A percentile compares a stretch with the other conserved stretches of the same genome.
Evolutionary conservation across 1,139 yeast species (phyloP).

Genomic region (Debaryomyces fabryi): DNA sequence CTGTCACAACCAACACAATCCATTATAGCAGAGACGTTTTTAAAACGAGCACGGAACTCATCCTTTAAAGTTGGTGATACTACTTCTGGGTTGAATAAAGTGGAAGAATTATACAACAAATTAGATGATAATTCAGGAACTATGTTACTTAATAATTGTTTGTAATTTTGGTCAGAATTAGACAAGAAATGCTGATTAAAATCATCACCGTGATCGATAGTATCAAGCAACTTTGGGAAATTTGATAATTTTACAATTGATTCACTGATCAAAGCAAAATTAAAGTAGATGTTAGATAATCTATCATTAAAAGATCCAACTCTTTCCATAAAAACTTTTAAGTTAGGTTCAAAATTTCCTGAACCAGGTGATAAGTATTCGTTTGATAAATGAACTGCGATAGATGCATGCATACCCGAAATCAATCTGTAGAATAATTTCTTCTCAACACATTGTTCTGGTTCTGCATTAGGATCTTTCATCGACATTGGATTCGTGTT

Average conservation of each 20-base stretch:
- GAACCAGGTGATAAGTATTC: conserved; percentile 76
- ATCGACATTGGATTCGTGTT: conserved; percentile 48
- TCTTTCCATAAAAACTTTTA: conserved; percentile 79
- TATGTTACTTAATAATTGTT: conserved; percentile 33
- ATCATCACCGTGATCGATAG: conserved; percentile 28
- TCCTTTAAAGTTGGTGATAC: conserved; percentile 68
- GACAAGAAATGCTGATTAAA: conserved; percentile 44
- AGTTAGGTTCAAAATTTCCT: conserved; percentile 82
- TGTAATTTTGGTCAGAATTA: conserved; percentile 49
- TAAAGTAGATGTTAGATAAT: conserved; percentile 85
- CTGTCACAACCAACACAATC: conserved; percentile 98
- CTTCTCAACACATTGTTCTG: conserved; percentile 75
- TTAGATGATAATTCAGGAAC: conserved; percentile 31
- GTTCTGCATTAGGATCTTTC: conserved; percentile 31
- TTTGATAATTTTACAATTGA: conserved; percentile 67
- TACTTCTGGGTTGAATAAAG: conserved; percentile 58
- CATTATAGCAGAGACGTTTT: conserved; percentile 90
- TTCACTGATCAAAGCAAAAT: conserved; percentile 85
- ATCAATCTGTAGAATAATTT: conserved; percentile 83
- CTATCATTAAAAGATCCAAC: conserved; percentile 92
- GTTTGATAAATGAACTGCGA: conserved; percentile 88
- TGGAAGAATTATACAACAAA: conserved; percentile 47
- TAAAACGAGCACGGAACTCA: conserved; percentile 83
- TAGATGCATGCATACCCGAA: conserved; percentile 95
- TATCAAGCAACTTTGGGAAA: conserved; percentile 31